Percentiles rank a stretch among this genome's conserved stretches.
These are phyloP conservation scores for Toxicodendron radicans DNA, from an alignment of 345 rosid genomes.

Conservation along the genomic window DNA sequence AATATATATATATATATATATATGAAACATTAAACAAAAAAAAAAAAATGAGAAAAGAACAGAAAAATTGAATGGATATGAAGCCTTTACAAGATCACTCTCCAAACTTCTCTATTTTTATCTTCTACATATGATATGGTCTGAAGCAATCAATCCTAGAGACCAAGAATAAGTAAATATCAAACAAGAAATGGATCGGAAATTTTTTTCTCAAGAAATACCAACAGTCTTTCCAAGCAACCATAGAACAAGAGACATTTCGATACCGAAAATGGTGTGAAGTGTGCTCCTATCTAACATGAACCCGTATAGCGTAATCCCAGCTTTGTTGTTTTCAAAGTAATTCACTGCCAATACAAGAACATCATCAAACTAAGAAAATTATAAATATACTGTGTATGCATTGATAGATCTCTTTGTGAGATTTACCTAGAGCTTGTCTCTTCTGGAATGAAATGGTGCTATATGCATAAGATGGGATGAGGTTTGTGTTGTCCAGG, in stretches of 20 bases:
- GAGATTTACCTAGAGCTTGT: conserved; percentile 74
- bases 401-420: no score
- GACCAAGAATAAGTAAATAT: background rate
- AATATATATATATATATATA: no score
- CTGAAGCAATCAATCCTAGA: background rate
- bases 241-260: conserved; percentile 90
- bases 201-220: conserved; percentile 42
- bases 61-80: background rate
- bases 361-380: conserved; percentile 7
- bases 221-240: conserved; percentile 86
- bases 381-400: background rate
- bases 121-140: background rate
- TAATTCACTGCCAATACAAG: conserved; percentile 60
- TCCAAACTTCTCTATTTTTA: background rate
- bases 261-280: conserved; percentile 79
- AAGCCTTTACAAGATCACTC: background rate
- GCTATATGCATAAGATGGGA: conserved; percentile 68
- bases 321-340: conserved; percentile 90
- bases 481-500: conserved; percentile 60
- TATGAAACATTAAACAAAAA: no score
- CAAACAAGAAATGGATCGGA: background rate
- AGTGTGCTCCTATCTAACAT: conserved; percentile 75
- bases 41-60: conserved; percentile 4
- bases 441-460: conserved; percentile 89
- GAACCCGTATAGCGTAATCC: conserved; percentile 85